Conservation (phyloP, 2,329 filamentous ascomycete species). For the Rutstroemia sp. region DNA sequence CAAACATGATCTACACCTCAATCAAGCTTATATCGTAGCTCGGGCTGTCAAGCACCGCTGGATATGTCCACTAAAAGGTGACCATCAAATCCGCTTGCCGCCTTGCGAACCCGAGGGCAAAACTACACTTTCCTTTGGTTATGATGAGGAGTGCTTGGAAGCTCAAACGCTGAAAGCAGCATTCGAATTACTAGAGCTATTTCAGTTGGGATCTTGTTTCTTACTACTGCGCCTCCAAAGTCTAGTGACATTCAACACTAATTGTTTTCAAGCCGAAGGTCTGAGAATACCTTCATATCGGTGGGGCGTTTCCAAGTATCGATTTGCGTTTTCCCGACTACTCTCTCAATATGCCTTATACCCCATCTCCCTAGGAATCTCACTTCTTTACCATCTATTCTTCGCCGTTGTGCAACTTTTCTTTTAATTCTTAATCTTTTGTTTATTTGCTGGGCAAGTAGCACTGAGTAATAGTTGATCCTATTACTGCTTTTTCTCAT, state of each 20-base stretch:
- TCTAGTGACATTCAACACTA: too few relatives aligned
- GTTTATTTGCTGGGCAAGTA: conserved; percentile 7
- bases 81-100: too few relatives aligned
- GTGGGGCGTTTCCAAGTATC: neutral
- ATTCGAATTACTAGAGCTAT: too few relatives aligned
- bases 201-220: too few relatives aligned
- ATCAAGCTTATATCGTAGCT: conserved; percentile 1
- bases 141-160: too few relatives aligned
- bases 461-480: conserved; percentile 2
- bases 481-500: neutral
- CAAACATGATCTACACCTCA: neutral
- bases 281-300: neutral
- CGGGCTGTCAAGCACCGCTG: neutral
- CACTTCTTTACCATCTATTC: neutral
- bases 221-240: neutral
- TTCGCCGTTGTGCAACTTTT: neutral
- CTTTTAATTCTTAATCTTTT: neutral
- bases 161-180: too few relatives aligned
- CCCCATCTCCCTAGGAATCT: neutral
- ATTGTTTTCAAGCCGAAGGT: neutral
- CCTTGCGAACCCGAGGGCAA: too few relatives aligned
- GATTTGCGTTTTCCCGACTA: neutral
- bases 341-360: neutral
- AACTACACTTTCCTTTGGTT: neutral
- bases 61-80: neutral